A percentile compares a stretch with the other conserved stretches of the same genome.
Evolutionary conservation across 2,329 filamentous ascomycete genomes (phyloP).

Genomic region (Diaporthe sp.): DNA sequence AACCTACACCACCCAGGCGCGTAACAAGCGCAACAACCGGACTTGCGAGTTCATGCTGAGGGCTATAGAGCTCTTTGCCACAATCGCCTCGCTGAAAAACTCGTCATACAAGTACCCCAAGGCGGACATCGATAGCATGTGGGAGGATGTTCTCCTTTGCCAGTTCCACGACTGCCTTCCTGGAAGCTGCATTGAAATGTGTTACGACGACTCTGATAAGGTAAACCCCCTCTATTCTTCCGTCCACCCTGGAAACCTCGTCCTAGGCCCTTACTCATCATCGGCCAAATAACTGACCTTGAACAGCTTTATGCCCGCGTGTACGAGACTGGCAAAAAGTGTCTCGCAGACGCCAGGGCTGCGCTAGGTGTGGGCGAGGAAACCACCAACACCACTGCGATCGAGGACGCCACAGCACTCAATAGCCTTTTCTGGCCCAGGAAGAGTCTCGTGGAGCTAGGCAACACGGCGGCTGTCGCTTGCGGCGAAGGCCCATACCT

Average conservation of each 20-base stretch:
- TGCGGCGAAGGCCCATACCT: conserved; percentile 69
- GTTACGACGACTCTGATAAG: conserved; percentile 94
- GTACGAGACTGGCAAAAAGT: conserved; percentile 80
- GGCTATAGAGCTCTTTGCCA: conserved; percentile 89
- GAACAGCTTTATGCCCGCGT: conserved; percentile 82
- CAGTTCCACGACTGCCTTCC: conserved; percentile 99
- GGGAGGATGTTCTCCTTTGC: conserved; percentile 91
- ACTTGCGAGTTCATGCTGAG: conserved; percentile 87
- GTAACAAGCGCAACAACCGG: conserved; percentile 96
- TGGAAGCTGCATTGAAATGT: conserved; percentile 97
- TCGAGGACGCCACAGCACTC: conserved; percentile 72
- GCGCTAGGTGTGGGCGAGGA: conserved; percentile 72
- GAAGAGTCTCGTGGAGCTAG: conserved; percentile 77
- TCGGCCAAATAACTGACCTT: neutral
- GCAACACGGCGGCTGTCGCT: conserved; percentile 66
- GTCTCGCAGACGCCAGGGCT: conserved; percentile 78
- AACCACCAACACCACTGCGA: conserved; percentile 51
- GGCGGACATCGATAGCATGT: conserved; percentile 93
- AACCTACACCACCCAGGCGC: conserved; percentile 96
- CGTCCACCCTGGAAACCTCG: neutral
- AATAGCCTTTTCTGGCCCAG: conserved; percentile 93
- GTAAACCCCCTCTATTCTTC: conserved; percentile 53
- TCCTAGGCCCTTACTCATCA: neutral
- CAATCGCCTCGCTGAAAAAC: conserved; percentile 82
- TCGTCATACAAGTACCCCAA: conserved; percentile 90